Conservation (phyloP, 2,329 filamentous ascomycete species). For the Pseudogymnoascus sp. region DNA sequence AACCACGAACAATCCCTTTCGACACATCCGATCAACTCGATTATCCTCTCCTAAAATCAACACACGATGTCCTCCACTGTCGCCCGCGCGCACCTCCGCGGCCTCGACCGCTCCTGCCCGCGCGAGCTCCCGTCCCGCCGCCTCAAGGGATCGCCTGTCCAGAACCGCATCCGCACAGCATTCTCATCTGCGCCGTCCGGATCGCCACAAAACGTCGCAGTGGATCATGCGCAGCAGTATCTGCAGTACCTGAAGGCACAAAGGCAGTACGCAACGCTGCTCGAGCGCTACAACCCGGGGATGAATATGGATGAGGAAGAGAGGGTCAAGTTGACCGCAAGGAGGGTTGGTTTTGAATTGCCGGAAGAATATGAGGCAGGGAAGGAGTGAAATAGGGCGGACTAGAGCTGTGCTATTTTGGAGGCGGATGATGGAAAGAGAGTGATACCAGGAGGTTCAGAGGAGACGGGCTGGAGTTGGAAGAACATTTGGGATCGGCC, state of each 20-base stretch:
- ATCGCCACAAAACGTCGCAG: slow-evolving; percentile 12
- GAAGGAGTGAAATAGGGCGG: slow-evolving; percentile 11
- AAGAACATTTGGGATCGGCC: not conserved
- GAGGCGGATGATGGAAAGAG: not conserved
- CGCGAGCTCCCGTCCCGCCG: slow-evolving; percentile 77
- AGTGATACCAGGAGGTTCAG: not conserved
- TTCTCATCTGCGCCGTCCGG: slow-evolving; percentile 24
- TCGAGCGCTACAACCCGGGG: slow-evolving; percentile 91
- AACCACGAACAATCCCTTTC: not conserved
- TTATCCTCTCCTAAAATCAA: not conserved
- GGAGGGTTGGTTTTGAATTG: slow-evolving; percentile 85
- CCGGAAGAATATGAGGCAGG: slow-evolving; percentile 51
- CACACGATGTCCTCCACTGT: slow-evolving; percentile 1
- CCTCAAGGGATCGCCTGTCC: slow-evolving; percentile 56
- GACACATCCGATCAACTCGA: not conserved
- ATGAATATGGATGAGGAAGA: slow-evolving; percentile 84
- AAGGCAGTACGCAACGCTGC: slow-evolving; percentile 68
- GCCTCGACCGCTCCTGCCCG: slow-evolving; percentile 81
- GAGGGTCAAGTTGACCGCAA: slow-evolving; percentile 72
- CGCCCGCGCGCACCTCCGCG: slow-evolving; percentile 50
- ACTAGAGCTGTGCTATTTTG: not conserved
- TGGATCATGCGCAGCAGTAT: slow-evolving; percentile 65
- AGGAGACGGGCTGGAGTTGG: not conserved
- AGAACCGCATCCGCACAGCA: slow-evolving; percentile 57
- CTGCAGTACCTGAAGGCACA: slow-evolving; percentile 79